A percentile compares a stretch with the other conserved stretches of the same genome.
Evolutionary conservation across 2,329 filamentous ascomycete genomes (phyloP).

Genomic region (Aspergillus ochraceus): DNA sequence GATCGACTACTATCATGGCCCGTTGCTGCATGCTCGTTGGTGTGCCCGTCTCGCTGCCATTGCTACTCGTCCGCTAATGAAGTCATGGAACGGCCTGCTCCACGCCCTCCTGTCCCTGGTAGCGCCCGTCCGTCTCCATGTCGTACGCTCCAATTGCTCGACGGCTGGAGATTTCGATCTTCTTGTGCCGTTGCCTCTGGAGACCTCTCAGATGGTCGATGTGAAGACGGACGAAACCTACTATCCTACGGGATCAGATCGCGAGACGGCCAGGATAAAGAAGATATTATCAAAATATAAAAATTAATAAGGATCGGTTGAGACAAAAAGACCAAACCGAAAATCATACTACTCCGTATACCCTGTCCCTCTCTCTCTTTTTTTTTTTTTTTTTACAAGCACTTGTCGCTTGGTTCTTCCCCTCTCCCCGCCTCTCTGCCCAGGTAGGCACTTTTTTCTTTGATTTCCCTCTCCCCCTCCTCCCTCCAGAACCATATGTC

Average conservation of each 20-base stretch:
- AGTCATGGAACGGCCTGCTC: constrained; percentile 19
- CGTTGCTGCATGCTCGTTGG: constrained; percentile 32
- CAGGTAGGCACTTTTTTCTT: neutral
- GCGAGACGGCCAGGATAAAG: neutral
- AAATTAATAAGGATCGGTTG: neutral
- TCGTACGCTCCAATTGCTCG: constrained; percentile 32
- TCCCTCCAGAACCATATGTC: constrained; percentile 7
- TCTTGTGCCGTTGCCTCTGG: constrained; percentile 26
- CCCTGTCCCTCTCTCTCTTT: neutral
- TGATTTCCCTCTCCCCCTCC: constrained; percentile 7
- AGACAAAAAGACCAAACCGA: neutral
- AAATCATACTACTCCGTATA: neutral
- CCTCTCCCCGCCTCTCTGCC: constrained; percentile 5
- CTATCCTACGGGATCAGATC: constrained; percentile 10
- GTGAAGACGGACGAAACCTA: neutral
- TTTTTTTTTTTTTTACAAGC: neutral
- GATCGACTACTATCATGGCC: constrained; percentile 12
- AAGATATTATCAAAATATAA: neutral
- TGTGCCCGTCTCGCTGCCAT: constrained; percentile 28
- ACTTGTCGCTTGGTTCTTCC: constrained; percentile 6
- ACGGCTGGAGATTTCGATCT: constrained; percentile 33
- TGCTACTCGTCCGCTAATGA: constrained; percentile 32
- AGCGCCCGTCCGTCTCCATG: constrained; percentile 28
- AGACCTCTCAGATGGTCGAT: constrained; percentile 14
- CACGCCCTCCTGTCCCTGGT: constrained; percentile 19